Evolutionary conservation across 2,329 filamentous ascomycete genomes (phyloP).

Genomic region (Cercospora sp.): DNA sequence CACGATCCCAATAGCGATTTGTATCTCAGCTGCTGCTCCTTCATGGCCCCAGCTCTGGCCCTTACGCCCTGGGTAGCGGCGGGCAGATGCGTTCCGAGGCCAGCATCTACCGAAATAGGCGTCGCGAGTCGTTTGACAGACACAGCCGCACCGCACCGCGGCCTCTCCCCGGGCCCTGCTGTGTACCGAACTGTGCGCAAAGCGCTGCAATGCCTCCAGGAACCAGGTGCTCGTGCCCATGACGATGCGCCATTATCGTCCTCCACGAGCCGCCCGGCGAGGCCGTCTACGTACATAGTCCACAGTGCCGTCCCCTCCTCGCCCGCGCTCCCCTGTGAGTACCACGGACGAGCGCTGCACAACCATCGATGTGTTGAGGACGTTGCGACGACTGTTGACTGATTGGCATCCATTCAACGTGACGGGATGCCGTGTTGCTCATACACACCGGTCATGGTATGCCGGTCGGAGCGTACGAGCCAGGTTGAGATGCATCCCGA

Average conservation of each 20-base stretch:
- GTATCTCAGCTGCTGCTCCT: slow-evolving; percentile 21
- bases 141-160: slow-evolving; percentile 16
- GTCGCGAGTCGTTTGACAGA: background rate
- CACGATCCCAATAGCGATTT: slow-evolving; percentile 9
- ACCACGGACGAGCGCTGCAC: background rate
- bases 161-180: background rate
- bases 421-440: background rate
- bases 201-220: background rate
- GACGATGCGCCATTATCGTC: background rate
- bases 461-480: background rate
- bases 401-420: background rate
- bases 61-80: slow-evolving; percentile 1
- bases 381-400: background rate
- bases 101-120: slow-evolving; percentile 2
- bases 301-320: background rate
- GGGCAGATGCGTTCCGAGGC: slow-evolving; percentile 15
- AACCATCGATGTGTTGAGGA: background rate
- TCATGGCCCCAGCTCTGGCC: slow-evolving; percentile 10
- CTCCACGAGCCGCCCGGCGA: background rate
- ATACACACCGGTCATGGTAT: background rate
- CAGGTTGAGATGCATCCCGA: background rate
- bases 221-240: background rate
- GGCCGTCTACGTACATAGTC: background rate
- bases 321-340: background rate
- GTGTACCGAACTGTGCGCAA: background rate